A percentile compares a stretch with the other conserved stretches of the same genome.
Evolutionary conservation across 2,329 filamentous ascomycete species (phyloP).

Genomic region (Fusarium nisikadoi): DNA sequence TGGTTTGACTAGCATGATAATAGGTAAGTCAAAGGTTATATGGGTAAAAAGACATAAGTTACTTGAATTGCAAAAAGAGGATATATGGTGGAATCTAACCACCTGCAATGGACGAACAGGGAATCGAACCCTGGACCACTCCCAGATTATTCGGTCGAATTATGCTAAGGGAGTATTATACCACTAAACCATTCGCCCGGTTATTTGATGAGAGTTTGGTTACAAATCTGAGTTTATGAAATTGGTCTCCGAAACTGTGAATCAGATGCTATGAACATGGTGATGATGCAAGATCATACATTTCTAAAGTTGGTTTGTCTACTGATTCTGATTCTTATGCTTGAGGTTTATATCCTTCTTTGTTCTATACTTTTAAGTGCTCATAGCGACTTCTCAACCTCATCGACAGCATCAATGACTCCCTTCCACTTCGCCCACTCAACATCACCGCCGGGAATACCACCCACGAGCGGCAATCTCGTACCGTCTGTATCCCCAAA

Average conservation of each 20-base stretch:
- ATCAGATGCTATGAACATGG: not conserved
- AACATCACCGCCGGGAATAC: constrained; percentile 65
- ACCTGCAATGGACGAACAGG: constrained; percentile 42
- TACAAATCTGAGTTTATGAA: rapidly evolving
- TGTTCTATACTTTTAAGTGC: not conserved
- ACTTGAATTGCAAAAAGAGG: not conserved
- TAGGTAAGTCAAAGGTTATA: not conserved
- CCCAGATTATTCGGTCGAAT: constrained; percentile 40
- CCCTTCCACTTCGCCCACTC: constrained; percentile 67
- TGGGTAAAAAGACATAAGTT: not conserved
- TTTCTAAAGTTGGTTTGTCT: not conserved
- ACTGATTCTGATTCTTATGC: not conserved
- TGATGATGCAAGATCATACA: not conserved
- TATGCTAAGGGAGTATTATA: constrained; percentile 46
- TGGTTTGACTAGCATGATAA: not conserved
- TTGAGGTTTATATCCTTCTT: not conserved
- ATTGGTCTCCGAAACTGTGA: rapidly evolving
- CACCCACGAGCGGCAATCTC: constrained; percentile 67
- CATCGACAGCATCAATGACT: constrained; percentile 55
- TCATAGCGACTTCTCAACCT: constrained; percentile 52
- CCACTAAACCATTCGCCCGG: constrained; percentile 45
- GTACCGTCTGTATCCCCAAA: constrained; percentile 69
- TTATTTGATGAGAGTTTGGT: not conserved
- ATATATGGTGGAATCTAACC: constrained; percentile 25
- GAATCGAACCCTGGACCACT: constrained; percentile 47